phyloP scores from a whole-genome alignment of 306 rosid species.

The Glycine latifolia region DNA sequence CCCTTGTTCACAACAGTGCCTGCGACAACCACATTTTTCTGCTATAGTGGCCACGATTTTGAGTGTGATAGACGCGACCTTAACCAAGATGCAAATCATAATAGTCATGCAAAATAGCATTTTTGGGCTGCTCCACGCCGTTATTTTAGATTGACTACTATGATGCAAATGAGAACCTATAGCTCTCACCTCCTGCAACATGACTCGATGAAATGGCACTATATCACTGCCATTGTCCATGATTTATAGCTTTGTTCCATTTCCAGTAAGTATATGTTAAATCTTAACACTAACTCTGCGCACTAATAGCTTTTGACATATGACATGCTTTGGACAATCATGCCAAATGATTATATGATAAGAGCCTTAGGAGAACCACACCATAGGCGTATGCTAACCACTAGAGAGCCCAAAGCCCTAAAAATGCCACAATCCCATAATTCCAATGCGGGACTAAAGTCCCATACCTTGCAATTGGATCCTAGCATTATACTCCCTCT shows the following conservation, averaged over 20 bases:
- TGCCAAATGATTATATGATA: neutral
- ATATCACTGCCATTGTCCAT: neutral
- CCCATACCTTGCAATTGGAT: neutral
- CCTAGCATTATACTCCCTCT: neutral
- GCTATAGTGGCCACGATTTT: neutral
- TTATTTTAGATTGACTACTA: neutral
- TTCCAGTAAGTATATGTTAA: slow-evolving; percentile 5
- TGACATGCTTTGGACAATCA: slow-evolving; percentile 26
- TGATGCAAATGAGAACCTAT: no score
- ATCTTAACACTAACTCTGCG: slow-evolving; percentile 32
- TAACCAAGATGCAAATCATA: neutral
- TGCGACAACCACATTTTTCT: neutral
- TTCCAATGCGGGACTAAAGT: neutral
- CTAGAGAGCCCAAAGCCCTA: neutral
- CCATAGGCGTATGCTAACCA: neutral
- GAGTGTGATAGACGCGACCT: neutral
- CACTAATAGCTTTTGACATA: neutral
- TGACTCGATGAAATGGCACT: no score
- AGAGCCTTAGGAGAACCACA: neutral
- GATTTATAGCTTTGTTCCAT: neutral
- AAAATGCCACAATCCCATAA: neutral
- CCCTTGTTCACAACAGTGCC: neutral
- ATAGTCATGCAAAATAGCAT: neutral
- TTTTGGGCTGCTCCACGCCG: neutral
- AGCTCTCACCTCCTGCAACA: no score